A percentile compares a stretch with the other conserved stretches of the same genome.
phyloP scores from a whole-genome alignment of 768 basidiomycete genomes.

The Hirschioporus abietinus region DNA sequence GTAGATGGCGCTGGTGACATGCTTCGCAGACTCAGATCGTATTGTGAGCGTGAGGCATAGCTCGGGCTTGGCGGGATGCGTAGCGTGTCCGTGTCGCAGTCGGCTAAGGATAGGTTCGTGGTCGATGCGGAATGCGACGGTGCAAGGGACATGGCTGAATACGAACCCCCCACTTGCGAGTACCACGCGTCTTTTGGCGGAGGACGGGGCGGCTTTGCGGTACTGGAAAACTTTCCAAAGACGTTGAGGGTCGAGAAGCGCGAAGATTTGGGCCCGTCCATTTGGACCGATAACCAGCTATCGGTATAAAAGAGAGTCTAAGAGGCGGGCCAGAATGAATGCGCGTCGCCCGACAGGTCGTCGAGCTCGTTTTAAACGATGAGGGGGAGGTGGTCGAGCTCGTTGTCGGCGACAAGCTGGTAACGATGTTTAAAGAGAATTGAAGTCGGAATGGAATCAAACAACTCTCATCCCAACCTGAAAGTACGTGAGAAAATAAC shows the following conservation, averaged over 20 bases:
- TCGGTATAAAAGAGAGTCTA: slow-evolving; percentile 1
- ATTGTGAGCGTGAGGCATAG: not conserved
- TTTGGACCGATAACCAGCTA: slow-evolving; percentile 1
- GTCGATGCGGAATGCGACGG: not conserved
- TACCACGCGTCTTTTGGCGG: not conserved
- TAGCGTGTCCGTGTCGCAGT: not conserved
- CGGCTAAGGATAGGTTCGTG: not conserved
- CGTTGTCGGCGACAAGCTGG: not conserved
- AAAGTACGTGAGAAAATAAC: not conserved
- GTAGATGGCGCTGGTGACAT: not conserved
- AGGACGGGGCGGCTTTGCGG: not conserved
- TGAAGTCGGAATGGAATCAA: not conserved
- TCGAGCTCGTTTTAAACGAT: not conserved
- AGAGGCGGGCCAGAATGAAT: not conserved
- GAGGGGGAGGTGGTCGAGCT: not conserved
- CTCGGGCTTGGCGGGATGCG: not conserved
- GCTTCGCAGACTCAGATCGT: not conserved
- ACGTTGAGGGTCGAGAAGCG: not conserved
- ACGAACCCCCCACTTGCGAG: not conserved
- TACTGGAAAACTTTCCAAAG: slow-evolving; percentile 1
- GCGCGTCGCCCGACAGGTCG: too few relatives aligned
- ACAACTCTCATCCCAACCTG: not conserved
- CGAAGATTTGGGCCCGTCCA: not conserved
- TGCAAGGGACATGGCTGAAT: not conserved
- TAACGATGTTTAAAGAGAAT: not conserved